phyloP scores from a whole-genome alignment of 2,329 filamentous ascomycete species.

The Aspergillus sp. region DNA sequence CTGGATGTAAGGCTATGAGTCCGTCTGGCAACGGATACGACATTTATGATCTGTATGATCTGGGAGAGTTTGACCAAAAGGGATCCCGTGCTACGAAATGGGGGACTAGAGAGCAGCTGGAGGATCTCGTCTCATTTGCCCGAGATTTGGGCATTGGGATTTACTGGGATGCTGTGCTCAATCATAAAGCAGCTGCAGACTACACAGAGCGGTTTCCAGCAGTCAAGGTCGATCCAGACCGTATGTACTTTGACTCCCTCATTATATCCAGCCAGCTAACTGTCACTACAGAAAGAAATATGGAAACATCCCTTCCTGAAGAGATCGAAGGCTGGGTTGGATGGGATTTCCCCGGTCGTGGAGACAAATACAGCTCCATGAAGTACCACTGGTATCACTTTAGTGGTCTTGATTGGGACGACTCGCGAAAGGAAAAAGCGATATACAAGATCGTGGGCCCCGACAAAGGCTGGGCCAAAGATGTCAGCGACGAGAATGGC shows the following conservation, averaged over 20 bases:
- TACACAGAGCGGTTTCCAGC: slow-evolving; percentile 58
- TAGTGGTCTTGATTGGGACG: slow-evolving; percentile 63
- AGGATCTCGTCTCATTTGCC: slow-evolving; percentile 48
- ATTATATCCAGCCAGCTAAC: neutral
- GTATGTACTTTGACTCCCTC: slow-evolving; percentile 15
- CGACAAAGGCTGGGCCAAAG: slow-evolving; percentile 60
- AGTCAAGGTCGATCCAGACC: slow-evolving; percentile 57
- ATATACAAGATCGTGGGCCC: slow-evolving; percentile 63
- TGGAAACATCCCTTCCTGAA: slow-evolving; percentile 50
- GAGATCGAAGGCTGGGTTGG: slow-evolving; percentile 66
- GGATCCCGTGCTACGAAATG: slow-evolving; percentile 61
- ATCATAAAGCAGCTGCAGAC: slow-evolving; percentile 68
- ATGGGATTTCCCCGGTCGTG: slow-evolving; percentile 61
- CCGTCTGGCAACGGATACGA: slow-evolving; percentile 63
- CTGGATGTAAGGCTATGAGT: slow-evolving; percentile 63
- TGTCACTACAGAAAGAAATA: slow-evolving; percentile 46
- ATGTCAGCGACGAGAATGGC: slow-evolving; percentile 60
- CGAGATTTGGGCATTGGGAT: slow-evolving; percentile 52
- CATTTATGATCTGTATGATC: slow-evolving; percentile 65
- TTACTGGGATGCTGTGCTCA: slow-evolving; percentile 67
- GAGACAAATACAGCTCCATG: slow-evolving; percentile 54
- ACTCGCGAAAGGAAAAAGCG: slow-evolving; percentile 51
- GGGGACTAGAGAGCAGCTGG: slow-evolving; percentile 60
- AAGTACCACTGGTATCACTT: slow-evolving; percentile 67
- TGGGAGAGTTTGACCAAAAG: slow-evolving; percentile 71